These are phyloP conservation scores for Oryza punctata DNA, from an alignment of 176 grass and related monocot genomes.

Conservation along the genomic window DNA sequence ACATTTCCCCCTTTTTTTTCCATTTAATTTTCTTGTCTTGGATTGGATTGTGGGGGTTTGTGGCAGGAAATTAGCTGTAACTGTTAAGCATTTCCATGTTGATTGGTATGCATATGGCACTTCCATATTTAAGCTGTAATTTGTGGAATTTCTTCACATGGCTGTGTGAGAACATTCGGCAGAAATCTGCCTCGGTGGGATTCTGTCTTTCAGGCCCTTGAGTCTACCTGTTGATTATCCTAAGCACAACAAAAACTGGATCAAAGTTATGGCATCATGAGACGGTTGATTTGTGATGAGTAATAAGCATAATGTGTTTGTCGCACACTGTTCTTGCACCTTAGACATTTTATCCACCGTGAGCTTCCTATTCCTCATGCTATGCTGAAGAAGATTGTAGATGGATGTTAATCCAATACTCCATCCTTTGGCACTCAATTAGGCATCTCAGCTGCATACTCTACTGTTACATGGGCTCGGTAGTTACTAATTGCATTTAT, in stretches of 20 bases:
- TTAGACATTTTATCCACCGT: background rate
- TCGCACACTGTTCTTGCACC: background rate
- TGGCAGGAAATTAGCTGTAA: background rate
- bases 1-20: background rate
- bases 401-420: background rate
- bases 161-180: background rate
- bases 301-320: background rate
- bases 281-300: background rate
- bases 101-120: background rate
- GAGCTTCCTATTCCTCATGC: background rate
- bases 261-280: background rate
- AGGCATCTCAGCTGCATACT: background rate
- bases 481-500: background rate
- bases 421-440: background rate
- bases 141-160: background rate
- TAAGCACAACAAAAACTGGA: background rate
- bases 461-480: background rate
- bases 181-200: background rate
- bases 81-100: background rate
- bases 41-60: background rate
- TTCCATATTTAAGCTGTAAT: constrained; percentile 10
- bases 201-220: background rate
- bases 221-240: background rate
- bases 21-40: constrained; percentile 20
- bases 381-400: constrained; percentile 15